phyloP scores from a whole-genome alignment of 139 green algal genomes.

The Protoeuglena noctilucae region DNA sequence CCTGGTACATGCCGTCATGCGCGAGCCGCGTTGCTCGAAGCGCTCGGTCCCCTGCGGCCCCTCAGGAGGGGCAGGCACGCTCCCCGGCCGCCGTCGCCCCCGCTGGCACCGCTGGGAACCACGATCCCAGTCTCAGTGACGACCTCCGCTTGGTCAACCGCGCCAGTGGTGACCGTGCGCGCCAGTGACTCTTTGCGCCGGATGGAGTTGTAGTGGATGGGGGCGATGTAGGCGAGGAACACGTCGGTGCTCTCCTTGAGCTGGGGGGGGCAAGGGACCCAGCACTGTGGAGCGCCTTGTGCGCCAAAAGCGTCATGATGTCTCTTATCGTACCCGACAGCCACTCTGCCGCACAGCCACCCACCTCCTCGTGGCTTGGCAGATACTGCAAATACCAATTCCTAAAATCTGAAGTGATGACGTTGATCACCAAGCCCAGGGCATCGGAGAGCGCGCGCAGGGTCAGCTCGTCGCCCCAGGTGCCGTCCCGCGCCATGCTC shows the following conservation, averaged over 20 bases:
- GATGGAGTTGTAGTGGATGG: constrained; percentile 53
- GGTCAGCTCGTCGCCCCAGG: constrained; percentile 62
- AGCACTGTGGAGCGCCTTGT: constrained; percentile 34
- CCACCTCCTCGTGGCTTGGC: constrained; percentile 31
- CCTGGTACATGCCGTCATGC: no score
- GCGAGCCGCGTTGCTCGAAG: no score
- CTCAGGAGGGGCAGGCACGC: no score
- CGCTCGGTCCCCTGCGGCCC: no score
- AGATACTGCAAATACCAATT: no score
- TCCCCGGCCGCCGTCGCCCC: no score
- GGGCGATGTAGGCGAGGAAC: constrained; percentile 51
- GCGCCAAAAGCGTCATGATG: background rate
- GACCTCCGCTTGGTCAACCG: no score
- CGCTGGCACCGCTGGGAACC: no score
- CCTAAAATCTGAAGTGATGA: no score
- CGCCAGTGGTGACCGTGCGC: no score
- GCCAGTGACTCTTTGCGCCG: no score
- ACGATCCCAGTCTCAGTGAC: no score
- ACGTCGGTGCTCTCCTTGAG: constrained; percentile 24
- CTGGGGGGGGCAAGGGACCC: constrained; percentile 14
- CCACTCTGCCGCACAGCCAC: background rate
- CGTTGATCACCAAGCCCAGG: constrained; percentile 31
- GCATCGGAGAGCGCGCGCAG: constrained; percentile 37
- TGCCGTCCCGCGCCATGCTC: constrained; percentile 25
- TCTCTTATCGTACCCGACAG: background rate